phyloP scores from a whole-genome alignment of 345 rosid species.

The Raphanus sativus region DNA sequence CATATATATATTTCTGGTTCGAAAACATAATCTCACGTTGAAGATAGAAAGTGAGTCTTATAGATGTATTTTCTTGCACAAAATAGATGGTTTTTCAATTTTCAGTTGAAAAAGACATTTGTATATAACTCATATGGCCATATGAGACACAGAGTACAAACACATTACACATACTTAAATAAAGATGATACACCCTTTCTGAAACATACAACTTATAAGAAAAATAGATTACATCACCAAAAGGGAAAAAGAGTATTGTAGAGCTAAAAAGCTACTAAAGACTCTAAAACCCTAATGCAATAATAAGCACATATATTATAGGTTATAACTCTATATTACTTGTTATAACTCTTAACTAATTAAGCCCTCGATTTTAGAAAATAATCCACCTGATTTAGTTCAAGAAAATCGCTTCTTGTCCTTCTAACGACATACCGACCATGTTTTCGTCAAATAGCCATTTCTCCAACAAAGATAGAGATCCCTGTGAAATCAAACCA shows the following conservation, averaged over 20 bases:
- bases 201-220: conserved; percentile 10
- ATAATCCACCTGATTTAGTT: neutral
- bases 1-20: neutral
- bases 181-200: conserved; percentile 12
- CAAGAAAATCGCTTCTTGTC: conserved; percentile 40
- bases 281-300: conserved; percentile 37
- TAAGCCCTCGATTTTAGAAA: neutral
- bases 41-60: neutral
- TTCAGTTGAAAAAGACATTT: neutral
- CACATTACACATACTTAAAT: conserved; percentile 2
- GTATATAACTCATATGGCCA: conserved; percentile 1
- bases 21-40: neutral
- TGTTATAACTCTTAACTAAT: conserved; percentile 20
- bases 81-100: neutral
- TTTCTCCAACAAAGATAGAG: conserved; percentile 61
- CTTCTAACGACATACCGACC: conserved; percentile 47
- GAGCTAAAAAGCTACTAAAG: conserved; percentile 36
- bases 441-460: conserved; percentile 74
- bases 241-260: conserved; percentile 37
- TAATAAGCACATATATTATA: conserved; percentile 20
- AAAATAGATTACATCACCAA: conserved; percentile 10
- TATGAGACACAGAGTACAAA: conserved; percentile 21
- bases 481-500: conserved; percentile 42
- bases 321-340: conserved; percentile 31
- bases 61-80: neutral